Percentiles rank a stretch among this genome's conserved stretches.
phyloP scores from a whole-genome alignment of 2,329 filamentous ascomycete genomes.

The Xylariaceae sp. region DNA sequence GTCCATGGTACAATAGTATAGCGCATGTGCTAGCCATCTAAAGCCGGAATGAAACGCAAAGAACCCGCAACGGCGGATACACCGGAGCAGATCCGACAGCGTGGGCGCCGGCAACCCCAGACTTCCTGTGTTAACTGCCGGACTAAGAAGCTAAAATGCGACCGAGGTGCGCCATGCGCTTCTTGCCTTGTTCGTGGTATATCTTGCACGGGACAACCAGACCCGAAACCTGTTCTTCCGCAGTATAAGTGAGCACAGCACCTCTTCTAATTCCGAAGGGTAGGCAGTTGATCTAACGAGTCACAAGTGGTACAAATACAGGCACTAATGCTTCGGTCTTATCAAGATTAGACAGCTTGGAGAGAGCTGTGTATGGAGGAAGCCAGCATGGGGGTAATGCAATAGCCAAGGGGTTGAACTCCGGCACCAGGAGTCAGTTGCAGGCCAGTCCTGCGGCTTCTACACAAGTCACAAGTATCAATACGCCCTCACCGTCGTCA shows the following conservation, averaged over 20 bases:
- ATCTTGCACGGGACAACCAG: conserved; percentile 32
- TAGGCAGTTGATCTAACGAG: conserved; percentile 2
- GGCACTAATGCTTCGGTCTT: conserved; percentile 29
- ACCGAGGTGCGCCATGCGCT: conserved; percentile 38
- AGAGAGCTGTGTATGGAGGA: conserved; percentile 39
- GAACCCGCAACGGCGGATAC: neutral
- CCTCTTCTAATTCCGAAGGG: neutral
- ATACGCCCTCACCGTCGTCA: neutral
- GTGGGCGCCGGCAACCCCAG: conserved; percentile 38
- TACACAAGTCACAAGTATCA: neutral
- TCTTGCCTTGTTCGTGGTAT: conserved; percentile 39
- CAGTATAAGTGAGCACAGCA: conserved; percentile 19
- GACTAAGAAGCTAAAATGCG: conserved; percentile 45
- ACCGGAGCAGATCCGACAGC: neutral
- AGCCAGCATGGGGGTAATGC: neutral
- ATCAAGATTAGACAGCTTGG: conserved; percentile 36
- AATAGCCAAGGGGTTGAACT: neutral
- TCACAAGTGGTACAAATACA: neutral
- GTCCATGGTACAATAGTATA: neutral
- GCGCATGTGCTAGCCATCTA: neutral
- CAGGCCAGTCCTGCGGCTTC: conserved; percentile 2
- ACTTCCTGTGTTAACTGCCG: conserved; percentile 44
- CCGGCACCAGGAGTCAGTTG: neutral
- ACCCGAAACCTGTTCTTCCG: neutral
- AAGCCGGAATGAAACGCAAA: conserved; percentile 30